Base-by-base conservation (phyloP, 2,329 filamentous ascomycete species). In the Xylariaceae sp. region DNA sequence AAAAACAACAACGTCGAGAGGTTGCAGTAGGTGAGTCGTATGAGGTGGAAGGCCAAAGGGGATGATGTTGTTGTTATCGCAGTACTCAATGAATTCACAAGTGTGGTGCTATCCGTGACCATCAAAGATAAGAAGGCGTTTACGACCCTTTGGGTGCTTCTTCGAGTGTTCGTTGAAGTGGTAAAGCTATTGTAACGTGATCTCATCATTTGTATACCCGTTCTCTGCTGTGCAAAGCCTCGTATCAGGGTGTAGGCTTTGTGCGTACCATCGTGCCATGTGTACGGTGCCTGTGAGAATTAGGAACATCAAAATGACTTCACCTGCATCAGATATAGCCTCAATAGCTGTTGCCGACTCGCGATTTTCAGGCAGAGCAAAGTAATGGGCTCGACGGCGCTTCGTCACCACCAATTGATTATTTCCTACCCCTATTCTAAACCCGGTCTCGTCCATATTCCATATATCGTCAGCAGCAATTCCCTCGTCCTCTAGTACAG, bases 361-460 rank as follows among this genome's bases (percentile, higher is more conserved):
- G 11, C 53, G 44, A 13, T 55, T 55, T 35, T 55, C 42, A 10
- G 30, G 53, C 2, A 48, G 15, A 3, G n/a, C 53, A 55, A 55
- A 55, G 42, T 55, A 55, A 30, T 45, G 37, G 2, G 37, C 37
- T 4, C 42, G 37, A n/a, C 35, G 47, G 0, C 42, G 37, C 9
- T 55, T 45, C 4, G 53, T 55, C 5, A 55, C 23, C 8, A 55
- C 35, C 23, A 55, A 11, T 5, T 44, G n/a, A 15, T 30, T 15
- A 2, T 55, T 55, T 2, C 17, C 17, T 2, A 30, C 8, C 1
- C 15, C 53, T 4, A 55, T 18, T 13, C 42, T 13, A 7, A 55
- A 55, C 1, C 53, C 53, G 5, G 53, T 55, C 15, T 55, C 53
- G 42, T 55, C 53, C 17, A 55, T 55, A 48, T 55, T 55, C 53